A percentile compares a stretch with the other conserved stretches of the same genome.
These are phyloP conservation scores for Aristolochia californica DNA, from an alignment of 164 flowering plant genomes.

Conservation along the genomic window DNA sequence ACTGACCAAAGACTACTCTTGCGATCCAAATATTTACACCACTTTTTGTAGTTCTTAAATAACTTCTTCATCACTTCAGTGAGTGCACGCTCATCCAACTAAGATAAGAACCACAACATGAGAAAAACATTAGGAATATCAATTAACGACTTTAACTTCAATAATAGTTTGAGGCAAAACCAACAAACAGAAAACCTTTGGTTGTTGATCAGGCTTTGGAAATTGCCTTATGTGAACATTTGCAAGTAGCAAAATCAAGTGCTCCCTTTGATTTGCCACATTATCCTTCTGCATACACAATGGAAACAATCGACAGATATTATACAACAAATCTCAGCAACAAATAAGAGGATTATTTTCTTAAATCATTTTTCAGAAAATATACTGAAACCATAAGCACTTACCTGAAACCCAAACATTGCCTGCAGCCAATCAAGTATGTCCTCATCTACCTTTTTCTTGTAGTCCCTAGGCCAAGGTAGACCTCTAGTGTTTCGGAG, in stretches of 20 bases:
- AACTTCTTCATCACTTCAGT: conserved; percentile 96
- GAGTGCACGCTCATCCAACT: conserved; percentile 95
- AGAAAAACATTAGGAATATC: not conserved
- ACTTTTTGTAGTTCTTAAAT: conserved; percentile 89
- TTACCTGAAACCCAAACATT: conserved; percentile 99
- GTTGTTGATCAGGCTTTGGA: conserved; percentile 93
- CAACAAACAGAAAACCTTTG: conserved; percentile 45
- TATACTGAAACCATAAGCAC: not conserved
- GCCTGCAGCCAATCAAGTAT: conserved; percentile 95
- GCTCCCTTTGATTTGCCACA: conserved; percentile 98
- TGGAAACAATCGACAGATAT: not conserved
- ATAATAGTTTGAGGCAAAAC: not conserved
- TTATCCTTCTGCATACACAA: conserved; percentile 61
- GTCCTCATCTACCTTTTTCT: conserved; percentile 79
- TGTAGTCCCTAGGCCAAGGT: conserved; percentile 85
- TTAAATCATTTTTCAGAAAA: not conserved
- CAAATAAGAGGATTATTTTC: not conserved
- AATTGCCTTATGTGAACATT: conserved; percentile 89
- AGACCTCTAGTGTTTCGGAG: conserved; percentile 95
- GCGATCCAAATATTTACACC: conserved; percentile 94
- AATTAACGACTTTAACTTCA: not conserved
- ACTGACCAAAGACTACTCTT: conserved; percentile 98
- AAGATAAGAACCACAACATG: not conserved
- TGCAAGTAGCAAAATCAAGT: conserved; percentile 86
- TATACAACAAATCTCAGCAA: not conserved